phyloP scores from a whole-genome alignment of 1,284 basidiomycete species.

The Rhodotorula glutinis region DNA sequence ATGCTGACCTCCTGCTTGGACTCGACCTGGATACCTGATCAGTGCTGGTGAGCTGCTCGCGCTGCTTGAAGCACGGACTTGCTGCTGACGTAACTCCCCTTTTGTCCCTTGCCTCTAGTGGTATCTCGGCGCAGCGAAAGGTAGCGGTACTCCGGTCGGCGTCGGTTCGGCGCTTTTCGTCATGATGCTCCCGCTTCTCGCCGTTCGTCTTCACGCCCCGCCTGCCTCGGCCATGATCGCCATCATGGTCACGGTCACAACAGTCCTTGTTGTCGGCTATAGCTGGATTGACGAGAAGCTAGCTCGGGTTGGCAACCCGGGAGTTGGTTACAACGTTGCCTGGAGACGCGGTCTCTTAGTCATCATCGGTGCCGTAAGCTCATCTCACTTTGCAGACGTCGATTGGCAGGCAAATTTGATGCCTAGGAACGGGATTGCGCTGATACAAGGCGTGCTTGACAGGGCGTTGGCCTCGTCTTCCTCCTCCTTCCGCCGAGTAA shows the following conservation, averaged over 20 bases:
- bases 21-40: too few species aligned
- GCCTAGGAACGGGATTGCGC: too few species aligned
- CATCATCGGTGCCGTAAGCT: constrained; percentile 24
- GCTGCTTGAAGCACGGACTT: too few species aligned
- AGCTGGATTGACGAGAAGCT: constrained; percentile 39
- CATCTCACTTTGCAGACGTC: too few species aligned
- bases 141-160: constrained; percentile 61
- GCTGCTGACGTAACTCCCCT: too few species aligned
- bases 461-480: constrained; percentile 7
- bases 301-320: constrained; percentile 28
- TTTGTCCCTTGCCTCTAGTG: constrained; percentile 46
- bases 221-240: constrained; percentile 49
- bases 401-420: too few species aligned
- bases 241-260: constrained; percentile 49
- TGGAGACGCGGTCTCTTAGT: constrained; percentile 38
- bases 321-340: constrained; percentile 38
- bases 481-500: constrained; percentile 12
- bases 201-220: constrained; percentile 56
- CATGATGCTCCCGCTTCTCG: constrained; percentile 58
- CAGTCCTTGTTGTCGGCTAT: constrained; percentile 39
- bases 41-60: too few species aligned
- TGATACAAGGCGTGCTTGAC: not conserved
- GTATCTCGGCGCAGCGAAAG: constrained; percentile 59
- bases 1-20: too few species aligned
- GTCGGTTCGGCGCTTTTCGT: constrained; percentile 57